Base-by-base conservation (phyloP, 2,329 filamentous ascomycete genomes). In the Fusarium secorum region DNA sequence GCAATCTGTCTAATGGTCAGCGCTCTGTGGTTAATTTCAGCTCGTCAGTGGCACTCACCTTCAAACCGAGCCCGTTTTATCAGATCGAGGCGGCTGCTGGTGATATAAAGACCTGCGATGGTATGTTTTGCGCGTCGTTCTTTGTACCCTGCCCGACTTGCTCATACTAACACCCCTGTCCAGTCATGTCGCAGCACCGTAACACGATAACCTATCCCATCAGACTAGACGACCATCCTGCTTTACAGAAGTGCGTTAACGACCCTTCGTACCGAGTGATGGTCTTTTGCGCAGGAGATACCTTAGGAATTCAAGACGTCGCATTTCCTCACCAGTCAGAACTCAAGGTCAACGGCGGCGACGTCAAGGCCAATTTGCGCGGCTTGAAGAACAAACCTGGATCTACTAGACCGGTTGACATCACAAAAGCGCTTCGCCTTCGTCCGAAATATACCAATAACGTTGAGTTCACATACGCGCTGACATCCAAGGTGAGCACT, bases 321-420 rank as follows among this genome's bases (percentile, higher is more conserved):
- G 84, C 93, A 1, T 99, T 99, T 72, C 96, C 96, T 4, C 90
- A 95, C 74, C 94, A 98, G 81, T 92, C 96, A 35, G 96, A 99
- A 79, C 87, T 99, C 62, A 95, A 94, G 78, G 89, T 97, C 60
- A 99, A 99, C 75, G 87, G 90, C 14, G 92, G 92, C 36, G 94
- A 98, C 62, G 87, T 98, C 73, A 96, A 95, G 80, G 91, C 92
- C n/a, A 99, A 98, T 79, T 86, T 97, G 73, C 92, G 96, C 73
- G 96, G 96, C 8, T 82, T 99, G 68, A 99, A 99, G 82, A 98
- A 97, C 80, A 97, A 96, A 80, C 93, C 95, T 11, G 96, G 96
- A 26, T 97, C 96, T 46, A 99, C 96, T 42, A 90, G 94, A 76
- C 96, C 96, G 11, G 94, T 93, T 49, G 96, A 99, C 81, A 92